phyloP scores from a whole-genome alignment of 352 stramenopile species.

The Phytophthora pini region DNA sequence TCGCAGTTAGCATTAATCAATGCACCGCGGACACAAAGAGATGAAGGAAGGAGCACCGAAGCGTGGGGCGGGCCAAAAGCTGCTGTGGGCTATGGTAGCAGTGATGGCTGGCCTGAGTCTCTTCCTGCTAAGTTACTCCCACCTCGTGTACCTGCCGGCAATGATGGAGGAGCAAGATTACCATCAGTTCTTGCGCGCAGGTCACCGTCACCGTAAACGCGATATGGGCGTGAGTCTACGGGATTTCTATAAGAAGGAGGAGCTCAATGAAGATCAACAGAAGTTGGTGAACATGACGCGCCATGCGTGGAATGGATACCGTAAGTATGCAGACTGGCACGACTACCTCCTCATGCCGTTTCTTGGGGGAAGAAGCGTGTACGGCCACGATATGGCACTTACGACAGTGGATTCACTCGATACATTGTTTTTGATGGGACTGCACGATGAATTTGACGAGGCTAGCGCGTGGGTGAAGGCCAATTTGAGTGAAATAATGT shows the following conservation, averaged over 20 bases:
- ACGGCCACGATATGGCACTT: constrained; percentile 69
- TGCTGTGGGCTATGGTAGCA: constrained; percentile 25
- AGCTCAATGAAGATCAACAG: constrained; percentile 49
- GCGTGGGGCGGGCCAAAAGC: constrained; percentile 8
- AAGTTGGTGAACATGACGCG: constrained; percentile 60
- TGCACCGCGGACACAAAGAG: not conserved
- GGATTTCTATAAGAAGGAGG: constrained; percentile 28
- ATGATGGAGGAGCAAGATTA: constrained; percentile 8
- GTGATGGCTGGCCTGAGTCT: constrained; percentile 17
- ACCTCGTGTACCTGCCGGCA: constrained; percentile 30
- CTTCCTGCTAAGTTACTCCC: constrained; percentile 19
- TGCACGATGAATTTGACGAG: constrained; percentile 70
- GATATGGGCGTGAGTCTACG: constrained; percentile 24
- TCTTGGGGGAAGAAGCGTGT: constrained; percentile 31
- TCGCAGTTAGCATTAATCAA: constrained; percentile 7
- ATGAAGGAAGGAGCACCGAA: constrained; percentile 21
- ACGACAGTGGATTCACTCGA: constrained; percentile 73
- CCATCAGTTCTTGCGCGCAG: constrained; percentile 23
- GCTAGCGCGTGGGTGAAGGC: constrained; percentile 60
- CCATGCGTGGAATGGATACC: constrained; percentile 64
- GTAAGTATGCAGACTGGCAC: constrained; percentile 39
- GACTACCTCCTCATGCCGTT: constrained; percentile 48
- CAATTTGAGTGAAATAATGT: constrained; percentile 47
- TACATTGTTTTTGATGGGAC: constrained; percentile 68
- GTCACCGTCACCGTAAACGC: not conserved